phyloP scores from a whole-genome alignment of 2,329 filamentous ascomycete genomes.

The Trichophyton schoenleinii region DNA sequence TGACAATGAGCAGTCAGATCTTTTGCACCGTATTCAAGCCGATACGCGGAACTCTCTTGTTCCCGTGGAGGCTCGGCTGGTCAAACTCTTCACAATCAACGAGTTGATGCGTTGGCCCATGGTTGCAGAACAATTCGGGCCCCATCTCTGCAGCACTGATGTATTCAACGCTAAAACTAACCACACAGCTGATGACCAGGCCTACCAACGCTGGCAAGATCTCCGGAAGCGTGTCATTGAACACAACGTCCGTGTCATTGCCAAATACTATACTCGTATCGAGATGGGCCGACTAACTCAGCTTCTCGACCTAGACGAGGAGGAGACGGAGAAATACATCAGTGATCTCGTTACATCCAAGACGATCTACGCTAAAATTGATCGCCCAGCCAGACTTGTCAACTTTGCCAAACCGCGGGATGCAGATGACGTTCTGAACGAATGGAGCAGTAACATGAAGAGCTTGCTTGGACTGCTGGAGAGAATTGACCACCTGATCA shows the following conservation, averaged over 20 bases:
- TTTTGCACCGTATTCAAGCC: constrained; percentile 81
- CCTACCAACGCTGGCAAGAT: constrained; percentile 79
- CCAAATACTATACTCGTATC: constrained; percentile 98
- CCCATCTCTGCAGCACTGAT: constrained; percentile 76
- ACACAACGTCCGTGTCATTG: constrained; percentile 94
- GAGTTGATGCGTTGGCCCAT: constrained; percentile 98
- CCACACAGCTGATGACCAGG: constrained; percentile 58
- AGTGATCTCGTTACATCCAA: constrained; percentile 93
- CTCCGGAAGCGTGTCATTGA: constrained; percentile 97
- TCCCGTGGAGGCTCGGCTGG: constrained; percentile 65
- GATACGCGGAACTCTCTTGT: constrained; percentile 72
- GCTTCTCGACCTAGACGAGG: constrained; percentile 80
- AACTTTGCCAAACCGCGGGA: constrained; percentile 91
- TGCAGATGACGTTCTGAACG: constrained; percentile 90
- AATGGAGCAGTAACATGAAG: constrained; percentile 99
- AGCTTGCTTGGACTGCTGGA: constrained; percentile 72
- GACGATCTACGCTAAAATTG: constrained; percentile 96
- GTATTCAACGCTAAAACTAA: constrained; percentile 60
- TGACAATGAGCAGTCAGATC: constrained; percentile 96
- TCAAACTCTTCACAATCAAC: constrained; percentile 88
- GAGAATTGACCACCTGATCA: constrained; percentile 93
- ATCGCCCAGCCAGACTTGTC: constrained; percentile 80
- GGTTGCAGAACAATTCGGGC: constrained; percentile 76
- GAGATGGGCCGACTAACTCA: constrained; percentile 81
- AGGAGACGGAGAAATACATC: constrained; percentile 98